These are phyloP conservation scores for Coccomyxa subellipsoidea DNA, from an alignment of 163 green algal genomes.

Conservation along the genomic window DNA sequence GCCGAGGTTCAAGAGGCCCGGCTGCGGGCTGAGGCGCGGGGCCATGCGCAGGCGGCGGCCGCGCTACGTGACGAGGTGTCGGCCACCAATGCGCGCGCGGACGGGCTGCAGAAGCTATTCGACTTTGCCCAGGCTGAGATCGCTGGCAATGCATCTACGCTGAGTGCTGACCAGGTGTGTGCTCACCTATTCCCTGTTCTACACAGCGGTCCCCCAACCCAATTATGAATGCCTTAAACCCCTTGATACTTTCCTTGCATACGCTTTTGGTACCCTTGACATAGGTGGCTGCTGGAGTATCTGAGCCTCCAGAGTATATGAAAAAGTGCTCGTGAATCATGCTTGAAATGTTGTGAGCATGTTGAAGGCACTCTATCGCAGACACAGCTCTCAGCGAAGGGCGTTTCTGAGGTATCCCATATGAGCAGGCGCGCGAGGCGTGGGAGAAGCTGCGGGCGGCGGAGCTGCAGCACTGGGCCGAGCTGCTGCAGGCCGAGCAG, in stretches of 20 bases:
- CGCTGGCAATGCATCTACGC: not conserved
- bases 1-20: not conserved
- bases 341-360: no score
- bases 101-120: not conserved
- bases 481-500: not conserved
- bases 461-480: not conserved
- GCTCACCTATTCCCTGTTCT: not conserved
- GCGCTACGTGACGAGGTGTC: not conserved
- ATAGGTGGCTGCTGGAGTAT: no score
- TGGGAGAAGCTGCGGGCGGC: not conserved
- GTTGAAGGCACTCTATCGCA: no score
- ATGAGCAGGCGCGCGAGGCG: not conserved
- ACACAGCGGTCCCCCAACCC: no score
- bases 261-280: no score
- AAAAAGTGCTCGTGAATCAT: no score
- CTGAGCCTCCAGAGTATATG: no score
- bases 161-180: not conserved
- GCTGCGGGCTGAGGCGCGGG: not conserved
- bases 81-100: not conserved
- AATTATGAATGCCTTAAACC: no score
- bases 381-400: no score
- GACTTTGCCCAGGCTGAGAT: not conserved
- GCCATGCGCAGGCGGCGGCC: not conserved
- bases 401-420: not conserved
- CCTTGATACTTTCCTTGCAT: no score